Percentiles rank a stretch among this genome's conserved stretches.
Conservation (phyloP, 73 alveolate species). For the Paraurostyla sp. region DNA sequence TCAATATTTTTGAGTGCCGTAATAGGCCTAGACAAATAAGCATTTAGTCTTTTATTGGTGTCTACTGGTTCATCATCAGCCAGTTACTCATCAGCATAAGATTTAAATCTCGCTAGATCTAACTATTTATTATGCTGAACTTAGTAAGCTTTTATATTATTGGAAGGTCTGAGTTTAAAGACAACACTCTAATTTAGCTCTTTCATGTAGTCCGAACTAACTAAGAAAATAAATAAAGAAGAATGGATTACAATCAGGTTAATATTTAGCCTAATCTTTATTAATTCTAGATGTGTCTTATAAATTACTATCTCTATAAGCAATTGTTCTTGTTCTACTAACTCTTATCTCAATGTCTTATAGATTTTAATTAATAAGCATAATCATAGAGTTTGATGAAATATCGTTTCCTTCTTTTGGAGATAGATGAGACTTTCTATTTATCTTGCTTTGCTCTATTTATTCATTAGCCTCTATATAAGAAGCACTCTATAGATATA, state of each 20-base stretch:
- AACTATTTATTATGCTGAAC: neutral
- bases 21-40: constrained; percentile 11
- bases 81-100: neutral
- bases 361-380: neutral
- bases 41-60: neutral
- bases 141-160: neutral
- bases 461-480: neutral
- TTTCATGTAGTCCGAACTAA: neutral
- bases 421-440: neutral
- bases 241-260: constrained; percentile 8
- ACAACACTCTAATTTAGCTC: constrained; percentile 16
- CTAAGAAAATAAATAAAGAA: neutral
- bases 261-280: constrained; percentile 3
- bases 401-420: neutral
- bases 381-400: neutral
- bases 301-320: constrained; percentile 27
- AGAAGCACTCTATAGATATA: neutral
- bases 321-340: constrained; percentile 20
- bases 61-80: constrained; percentile 6
- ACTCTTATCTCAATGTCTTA: neutral
- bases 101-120: neutral
- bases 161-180: constrained; percentile 12
- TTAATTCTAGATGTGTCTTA: neutral
- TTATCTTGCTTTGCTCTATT: neutral
- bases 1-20: neutral